phyloP scores from a whole-genome alignment of 352 stramenopile genomes.

The Globisporangium orthogonon region DNA sequence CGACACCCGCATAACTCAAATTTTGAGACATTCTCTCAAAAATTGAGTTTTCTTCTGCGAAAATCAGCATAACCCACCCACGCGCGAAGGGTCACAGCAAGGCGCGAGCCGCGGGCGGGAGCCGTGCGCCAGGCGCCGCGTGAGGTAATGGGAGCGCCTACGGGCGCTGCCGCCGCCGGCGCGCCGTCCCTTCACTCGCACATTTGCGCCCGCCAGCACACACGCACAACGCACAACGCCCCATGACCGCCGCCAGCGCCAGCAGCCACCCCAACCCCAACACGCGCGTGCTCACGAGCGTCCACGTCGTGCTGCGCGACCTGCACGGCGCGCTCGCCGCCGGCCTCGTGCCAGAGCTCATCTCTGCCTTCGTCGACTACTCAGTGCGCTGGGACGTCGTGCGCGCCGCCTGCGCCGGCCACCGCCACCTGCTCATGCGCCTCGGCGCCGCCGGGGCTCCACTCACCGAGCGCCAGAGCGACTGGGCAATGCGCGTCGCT shows the following conservation, averaged over 20 bases:
- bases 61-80: no score
- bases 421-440: constrained; percentile 42
- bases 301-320: constrained; percentile 32
- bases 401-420: constrained; percentile 43
- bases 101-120: no score
- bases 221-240: not conserved
- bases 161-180: no score
- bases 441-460: constrained; percentile 27
- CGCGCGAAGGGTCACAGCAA: no score
- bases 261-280: no score
- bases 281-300: constrained; percentile 18
- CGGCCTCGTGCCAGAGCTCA: constrained; percentile 30
- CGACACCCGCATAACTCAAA: no score
- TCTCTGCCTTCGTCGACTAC: constrained; percentile 46
- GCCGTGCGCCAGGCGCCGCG: no score
- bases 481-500: constrained; percentile 62
- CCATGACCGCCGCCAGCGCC: not conserved
- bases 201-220: not conserved
- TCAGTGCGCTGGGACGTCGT: constrained; percentile 57
- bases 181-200: not conserved
- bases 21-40: no score
- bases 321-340: constrained; percentile 39
- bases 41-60: no score
- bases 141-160: not conserved
- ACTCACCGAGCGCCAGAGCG: constrained; percentile 42